Base-by-base conservation (phyloP, 352 stramenopile genomes). In the Phytophthora quininea region DNA sequence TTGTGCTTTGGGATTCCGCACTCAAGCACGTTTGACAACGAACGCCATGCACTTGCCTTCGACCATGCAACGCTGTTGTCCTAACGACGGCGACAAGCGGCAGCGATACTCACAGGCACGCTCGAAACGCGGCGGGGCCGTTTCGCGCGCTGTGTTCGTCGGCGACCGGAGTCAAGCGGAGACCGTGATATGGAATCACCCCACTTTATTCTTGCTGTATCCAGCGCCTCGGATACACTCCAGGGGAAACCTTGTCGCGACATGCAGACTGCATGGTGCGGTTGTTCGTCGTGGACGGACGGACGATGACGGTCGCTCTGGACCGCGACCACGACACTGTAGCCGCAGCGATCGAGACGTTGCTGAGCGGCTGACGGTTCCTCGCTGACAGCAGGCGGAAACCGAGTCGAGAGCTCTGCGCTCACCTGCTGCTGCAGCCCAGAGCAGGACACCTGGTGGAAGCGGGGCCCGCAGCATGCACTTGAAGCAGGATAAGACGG, bases 351-450 rank as follows among this genome's bases (percentile, higher is more conserved):
- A 42, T 27, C 33, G 14, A 48, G 54, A 58, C 47, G 68, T 45
- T 35, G 3, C 35, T 49, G 24, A n/a, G 9, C 15, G 8, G 43
- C 11, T 8, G 43, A 47, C n/a, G 42, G 32, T 68, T 73, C 59
- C 55, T 38, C 54, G 43, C 10, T 9, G 37, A 47, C 65, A 64
- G 65, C 65, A 69, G 65, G 58, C 5, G 5, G 29, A 31, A 12
- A 53, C 9, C 11, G 32, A 24, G 58, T 32, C 49, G 52, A 32
- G 15, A n/a, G 11, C 24, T 47, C n/a, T 24, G 19, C 19, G 19
- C 19, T 24, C 19, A 24, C 19, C 19, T 24, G 19, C 19, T 24
- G 12, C 46, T 57, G 12, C 50, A 11, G 31, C 37, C 30, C n/a
- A 1, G 19, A n/a, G 42, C 42, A 37, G 56, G 57, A 53, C 63